Conservation (phyloP, 352 stramenopile genomes). For the Pythium aphanidermatum region DNA sequence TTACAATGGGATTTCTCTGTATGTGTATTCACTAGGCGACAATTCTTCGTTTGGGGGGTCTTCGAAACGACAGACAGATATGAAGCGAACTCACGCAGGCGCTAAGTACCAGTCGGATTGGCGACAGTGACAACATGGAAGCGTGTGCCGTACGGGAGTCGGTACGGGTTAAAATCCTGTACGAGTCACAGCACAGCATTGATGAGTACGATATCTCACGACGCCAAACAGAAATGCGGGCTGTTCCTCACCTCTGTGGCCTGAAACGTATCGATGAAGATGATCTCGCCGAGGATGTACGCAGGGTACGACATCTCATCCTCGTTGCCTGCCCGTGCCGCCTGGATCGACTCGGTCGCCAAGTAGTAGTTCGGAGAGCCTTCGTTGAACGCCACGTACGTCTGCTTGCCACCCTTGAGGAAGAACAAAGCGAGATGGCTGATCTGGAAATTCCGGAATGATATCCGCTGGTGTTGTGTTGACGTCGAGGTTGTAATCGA, state of each 20-base stretch:
- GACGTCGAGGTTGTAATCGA: constrained; percentile 3
- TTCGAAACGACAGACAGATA: constrained; percentile 75
- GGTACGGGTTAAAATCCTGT: constrained; percentile 81
- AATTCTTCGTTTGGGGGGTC: constrained; percentile 61
- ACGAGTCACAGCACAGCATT: constrained; percentile 3
- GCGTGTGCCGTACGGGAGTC: constrained; percentile 61
- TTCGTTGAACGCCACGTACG: constrained; percentile 82
- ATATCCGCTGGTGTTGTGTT: constrained; percentile 62
- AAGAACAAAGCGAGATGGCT: constrained; percentile 78
- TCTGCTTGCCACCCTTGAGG: constrained; percentile 61
- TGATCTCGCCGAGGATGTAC: constrained; percentile 80
- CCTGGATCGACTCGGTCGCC: constrained; percentile 73
- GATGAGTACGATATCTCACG: background rate
- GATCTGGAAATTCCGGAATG: constrained; percentile 78
- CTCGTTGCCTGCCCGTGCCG: constrained; percentile 43
- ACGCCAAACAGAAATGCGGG: constrained; percentile 2
- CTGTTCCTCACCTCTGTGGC: constrained; percentile 68
- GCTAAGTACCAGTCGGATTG: constrained; percentile 61
- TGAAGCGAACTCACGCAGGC: constrained; percentile 44
- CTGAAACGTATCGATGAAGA: constrained; percentile 82
- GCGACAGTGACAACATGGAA: constrained; percentile 78
- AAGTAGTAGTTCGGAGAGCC: constrained; percentile 75
- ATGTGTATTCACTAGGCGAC: constrained; percentile 8
- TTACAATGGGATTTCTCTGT: constrained; percentile 1
- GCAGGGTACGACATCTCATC: constrained; percentile 52